These are phyloP conservation scores for Saprolegnia diclina DNA, from an alignment of 352 stramenopile genomes.

Conservation along the genomic window DNA sequence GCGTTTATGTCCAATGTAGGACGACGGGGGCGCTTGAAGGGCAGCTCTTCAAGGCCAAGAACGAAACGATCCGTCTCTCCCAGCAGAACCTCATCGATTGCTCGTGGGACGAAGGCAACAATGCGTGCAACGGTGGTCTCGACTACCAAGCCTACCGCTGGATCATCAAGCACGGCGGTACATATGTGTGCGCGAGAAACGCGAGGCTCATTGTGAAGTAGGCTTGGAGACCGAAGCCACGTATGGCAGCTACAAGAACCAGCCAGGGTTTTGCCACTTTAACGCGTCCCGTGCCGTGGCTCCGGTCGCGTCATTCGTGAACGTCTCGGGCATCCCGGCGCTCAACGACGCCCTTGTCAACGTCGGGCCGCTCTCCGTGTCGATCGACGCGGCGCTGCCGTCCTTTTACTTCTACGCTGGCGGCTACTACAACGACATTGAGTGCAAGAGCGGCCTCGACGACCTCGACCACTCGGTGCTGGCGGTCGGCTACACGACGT, in stretches of 20 bases:
- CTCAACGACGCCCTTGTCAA: constrained; percentile 78
- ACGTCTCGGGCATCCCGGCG: constrained; percentile 62
- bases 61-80: constrained; percentile 77
- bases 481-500: constrained; percentile 83
- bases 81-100: constrained; percentile 89
- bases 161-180: constrained; percentile 75
- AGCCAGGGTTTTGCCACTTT: constrained; percentile 86
- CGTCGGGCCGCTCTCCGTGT: constrained; percentile 82
- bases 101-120: constrained; percentile 90
- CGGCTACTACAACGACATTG: constrained; percentile 78
- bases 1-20: constrained; percentile 32
- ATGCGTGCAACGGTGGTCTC: constrained; percentile 82
- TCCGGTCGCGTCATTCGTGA: constrained; percentile 70
- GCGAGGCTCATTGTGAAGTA: constrained; percentile 18
- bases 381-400: constrained; percentile 75
- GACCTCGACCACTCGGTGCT: constrained; percentile 91
- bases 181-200: constrained; percentile 26
- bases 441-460: constrained; percentile 88
- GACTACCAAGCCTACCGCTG: constrained; percentile 88
- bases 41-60: constrained; percentile 55
- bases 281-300: constrained; percentile 65
- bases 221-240: constrained; percentile 59
- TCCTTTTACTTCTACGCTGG: constrained; percentile 88
- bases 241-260: constrained; percentile 85
- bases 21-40: constrained; percentile 78